These are phyloP conservation scores for Durusdinium trenchii DNA, from an alignment of 73 alveolate genomes.

Conservation along the genomic window DNA sequence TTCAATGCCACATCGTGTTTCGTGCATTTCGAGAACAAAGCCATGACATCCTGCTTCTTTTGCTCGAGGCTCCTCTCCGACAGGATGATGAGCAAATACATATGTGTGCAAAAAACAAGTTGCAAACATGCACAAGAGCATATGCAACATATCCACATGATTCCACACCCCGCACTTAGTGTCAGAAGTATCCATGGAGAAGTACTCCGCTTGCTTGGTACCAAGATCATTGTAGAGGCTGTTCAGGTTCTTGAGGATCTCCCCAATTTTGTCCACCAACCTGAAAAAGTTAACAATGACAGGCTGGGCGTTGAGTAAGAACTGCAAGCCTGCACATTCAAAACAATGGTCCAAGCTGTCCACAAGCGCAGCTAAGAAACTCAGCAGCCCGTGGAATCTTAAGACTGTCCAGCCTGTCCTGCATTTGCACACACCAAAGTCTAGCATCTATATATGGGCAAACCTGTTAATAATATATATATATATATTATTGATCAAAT, in stretches of 20 bases:
- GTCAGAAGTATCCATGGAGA: conserved; percentile 9
- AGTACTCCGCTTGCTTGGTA: background rate
- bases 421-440: background rate
- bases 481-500: background rate
- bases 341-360: background rate
- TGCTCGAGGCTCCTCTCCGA: background rate
- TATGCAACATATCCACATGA: background rate
- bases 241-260: background rate
- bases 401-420: background rate
- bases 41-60: background rate
- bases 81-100: background rate
- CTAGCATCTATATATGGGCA: background rate
- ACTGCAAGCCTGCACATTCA: too few relatives aligned
- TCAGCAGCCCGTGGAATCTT: background rate
- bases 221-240: background rate
- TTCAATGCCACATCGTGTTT: conserved; percentile 20
- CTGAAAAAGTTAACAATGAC: background rate
- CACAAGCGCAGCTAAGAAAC: background rate
- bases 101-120: background rate
- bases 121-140: background rate
- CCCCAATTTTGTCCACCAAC: background rate
- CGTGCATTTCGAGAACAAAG: background rate
- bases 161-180: background rate
- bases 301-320: background rate
- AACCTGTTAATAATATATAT: too few relatives aligned